Base-by-base conservation (phyloP, 495 filamentous ascomycete species). In the Evernia prunastri region DNA sequence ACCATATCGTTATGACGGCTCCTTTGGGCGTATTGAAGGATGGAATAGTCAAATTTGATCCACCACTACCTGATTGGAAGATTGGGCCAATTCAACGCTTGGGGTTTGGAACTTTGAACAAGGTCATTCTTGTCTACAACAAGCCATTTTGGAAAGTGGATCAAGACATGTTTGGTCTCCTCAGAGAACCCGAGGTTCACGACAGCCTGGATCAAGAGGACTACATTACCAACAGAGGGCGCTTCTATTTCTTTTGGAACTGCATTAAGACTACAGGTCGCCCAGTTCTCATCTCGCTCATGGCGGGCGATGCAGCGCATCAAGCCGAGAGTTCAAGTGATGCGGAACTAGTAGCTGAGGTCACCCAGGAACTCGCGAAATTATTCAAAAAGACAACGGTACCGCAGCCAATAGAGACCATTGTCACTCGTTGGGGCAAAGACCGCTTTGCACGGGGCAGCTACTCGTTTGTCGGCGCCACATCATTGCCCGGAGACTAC, bases 201-300 rank as follows among this genome's bases (percentile, higher is more conserved):
- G 76, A 78, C 56, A 87, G 85, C 63, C 78, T 83, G 65, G 71
- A 78, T 27, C 86, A 86, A 67, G 78, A 82, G 60, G 83, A 87
- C 60, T 91, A 91, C 62, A 75, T 81, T 2, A 70, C 76, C 17
- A 83, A 82, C 59, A 79, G 88, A 62, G 94, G 94, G 23, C 87
- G 92, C 13, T 96, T 94, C 77, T 99, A 97, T 70, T 83, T 97
- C 68, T 97, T 96, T 83, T 97, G 96, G 85, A 97, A 99, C 71
- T 89, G 90, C 63, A 86, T 91, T 63, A 89, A 90, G 64, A 95
- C 90, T 4, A 90, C 89, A 57, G 94, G 94, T 9, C 79, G 91
- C 39, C 94, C 94, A 6, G 88, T 89, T 7, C 78, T 98, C 23
- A 83, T 97, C 53, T 95, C 91, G 23, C 83, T 99, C 39, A 97